Evolutionary conservation across 116 monocot species (phyloP).

Genomic region (Iris pallida): DNA sequence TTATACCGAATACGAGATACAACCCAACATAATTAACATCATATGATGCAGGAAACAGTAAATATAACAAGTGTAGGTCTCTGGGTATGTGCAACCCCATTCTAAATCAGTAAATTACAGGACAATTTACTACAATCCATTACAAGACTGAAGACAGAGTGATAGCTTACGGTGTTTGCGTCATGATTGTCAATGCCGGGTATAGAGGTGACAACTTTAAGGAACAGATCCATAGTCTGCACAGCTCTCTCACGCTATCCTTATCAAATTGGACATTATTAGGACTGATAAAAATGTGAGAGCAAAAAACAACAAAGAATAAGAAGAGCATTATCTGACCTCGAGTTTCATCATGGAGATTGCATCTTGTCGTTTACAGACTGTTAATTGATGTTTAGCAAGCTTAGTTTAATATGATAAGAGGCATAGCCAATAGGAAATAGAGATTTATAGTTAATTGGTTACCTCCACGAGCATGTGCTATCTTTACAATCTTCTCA

Average conservation of each 20-base stretch:
- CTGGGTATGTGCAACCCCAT: too few relatives aligned
- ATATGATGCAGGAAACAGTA: too few relatives aligned
- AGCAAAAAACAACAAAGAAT: not conserved
- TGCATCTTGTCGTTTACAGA: conserved; percentile 66
- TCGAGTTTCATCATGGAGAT: conserved; percentile 75
- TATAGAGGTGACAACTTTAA: conserved; percentile 70
- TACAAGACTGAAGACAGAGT: not conserved
- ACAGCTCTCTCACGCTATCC: conserved; percentile 60
- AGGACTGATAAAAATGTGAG: not conserved
- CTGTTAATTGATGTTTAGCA: conserved; percentile 21
- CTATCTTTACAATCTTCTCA: conserved; percentile 90
- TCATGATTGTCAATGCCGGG: conserved; percentile 91
- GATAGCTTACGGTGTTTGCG: conserved; percentile 60
- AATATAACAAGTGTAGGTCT: too few relatives aligned
- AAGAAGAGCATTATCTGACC: conserved; percentile 29
- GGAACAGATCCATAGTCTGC: conserved; percentile 58
- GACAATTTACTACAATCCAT: too few relatives aligned
- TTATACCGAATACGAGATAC: too few relatives aligned
- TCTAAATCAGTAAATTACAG: too few relatives aligned
- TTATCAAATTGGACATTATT: conserved; percentile 8
- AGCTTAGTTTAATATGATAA: not conserved
- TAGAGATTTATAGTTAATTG: not conserved
- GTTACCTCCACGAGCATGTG: conserved; percentile 89
- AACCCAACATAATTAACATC: too few relatives aligned
- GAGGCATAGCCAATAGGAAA: not conserved